Percentiles rank a stretch among this genome's conserved stretches.
These are phyloP conservation scores for Pilasporangium apinafurcum DNA, from an alignment of 352 stramenopile genomes.

Conservation along the genomic window DNA sequence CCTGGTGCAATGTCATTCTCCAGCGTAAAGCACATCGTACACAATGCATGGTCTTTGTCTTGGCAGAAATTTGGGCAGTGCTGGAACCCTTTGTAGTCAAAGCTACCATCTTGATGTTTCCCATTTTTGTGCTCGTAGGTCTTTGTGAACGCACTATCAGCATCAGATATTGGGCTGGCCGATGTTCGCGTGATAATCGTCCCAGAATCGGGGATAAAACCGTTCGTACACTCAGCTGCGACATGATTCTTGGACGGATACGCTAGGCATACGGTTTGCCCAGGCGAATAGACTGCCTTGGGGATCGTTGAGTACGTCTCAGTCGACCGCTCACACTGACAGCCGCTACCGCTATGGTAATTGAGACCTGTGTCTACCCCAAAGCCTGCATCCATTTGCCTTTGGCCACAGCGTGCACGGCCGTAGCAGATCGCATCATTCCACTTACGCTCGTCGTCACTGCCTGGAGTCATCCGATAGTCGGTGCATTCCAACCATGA, in stretches of 20 bases:
- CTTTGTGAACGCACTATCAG: background rate
- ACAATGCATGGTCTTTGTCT: conserved; percentile 19
- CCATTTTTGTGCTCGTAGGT: conserved; percentile 18
- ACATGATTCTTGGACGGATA: conserved; percentile 42
- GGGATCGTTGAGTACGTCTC: conserved; percentile 9
- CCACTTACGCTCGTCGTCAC: conserved; percentile 12
- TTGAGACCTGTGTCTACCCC: conserved; percentile 21
- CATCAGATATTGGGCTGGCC: conserved; percentile 6
- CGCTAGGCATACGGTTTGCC: conserved; percentile 27
- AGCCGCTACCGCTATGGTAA: conserved; percentile 9
- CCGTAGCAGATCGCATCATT: conserved; percentile 12
- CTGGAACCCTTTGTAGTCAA: conserved; percentile 39
- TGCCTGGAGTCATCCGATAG: conserved; percentile 12
- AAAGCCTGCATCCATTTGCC: conserved; percentile 16
- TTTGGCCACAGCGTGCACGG: conserved; percentile 13
- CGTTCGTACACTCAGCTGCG: conserved; percentile 17
- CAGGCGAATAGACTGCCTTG: conserved; percentile 20
- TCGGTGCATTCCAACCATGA: conserved; percentile 31
- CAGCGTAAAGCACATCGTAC: conserved; percentile 38
- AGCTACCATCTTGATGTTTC: conserved; percentile 11
- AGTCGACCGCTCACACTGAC: conserved; percentile 12
- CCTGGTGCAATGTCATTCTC: conserved; percentile 23
- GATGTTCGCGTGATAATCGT: conserved; percentile 17
- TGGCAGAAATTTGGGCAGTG: conserved; percentile 32
- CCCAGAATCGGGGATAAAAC: conserved; percentile 19